Evolutionary conservation across 2,329 filamentous ascomycete genomes (phyloP), one percentile per base, ranked within the genome.

Genomic region (Colletotrichum caudatum): DNA sequence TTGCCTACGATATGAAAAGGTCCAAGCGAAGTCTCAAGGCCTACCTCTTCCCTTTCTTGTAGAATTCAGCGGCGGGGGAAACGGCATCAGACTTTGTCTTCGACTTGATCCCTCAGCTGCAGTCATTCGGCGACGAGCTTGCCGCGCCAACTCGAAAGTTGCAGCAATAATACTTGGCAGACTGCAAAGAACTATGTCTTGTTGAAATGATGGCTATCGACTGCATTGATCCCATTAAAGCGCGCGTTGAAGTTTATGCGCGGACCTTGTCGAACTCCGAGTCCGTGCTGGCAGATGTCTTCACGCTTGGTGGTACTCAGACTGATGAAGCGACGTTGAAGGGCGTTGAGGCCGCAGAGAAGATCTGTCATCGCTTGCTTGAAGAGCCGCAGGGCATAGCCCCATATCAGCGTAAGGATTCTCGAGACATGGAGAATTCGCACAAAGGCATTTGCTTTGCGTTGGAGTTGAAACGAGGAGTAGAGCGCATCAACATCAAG

Each of bases 231-330:
- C 76, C 75, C 18, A 54, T 71, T 51, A 69, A 72, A 14, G 76
- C 76, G 11, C 64, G 76, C 51, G 71, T 77, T 35, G 77, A 77
- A 59, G 67, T 77, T 33, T 77, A 77, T 44, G 76, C 75, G 5
- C 71, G 73, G 11, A 70, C 73, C 23, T 57, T 33, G 0, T 66
- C 54, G 6, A 77, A 77, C 29, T 73, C 73, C 0, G 74, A 70
- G 57, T 72, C 72, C 20, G 71, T 73, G 0, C 73, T 77, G 8
- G 59, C 69, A 14, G 66, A 77, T 3, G 75, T 76, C 5, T 63
- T 77, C 5, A 77, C 76, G 1, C 59, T 77, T 0, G 76, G 75
- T 26, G 76, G 76, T 1, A 39, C 73, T n/a, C 70, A 74, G 6
- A 73, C 50, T n/a, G 76, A 77, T 16, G 68, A 76, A 37, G 73